Base-by-base conservation (phyloP, 805 yeast species). In the Candida boleticola region DNA sequence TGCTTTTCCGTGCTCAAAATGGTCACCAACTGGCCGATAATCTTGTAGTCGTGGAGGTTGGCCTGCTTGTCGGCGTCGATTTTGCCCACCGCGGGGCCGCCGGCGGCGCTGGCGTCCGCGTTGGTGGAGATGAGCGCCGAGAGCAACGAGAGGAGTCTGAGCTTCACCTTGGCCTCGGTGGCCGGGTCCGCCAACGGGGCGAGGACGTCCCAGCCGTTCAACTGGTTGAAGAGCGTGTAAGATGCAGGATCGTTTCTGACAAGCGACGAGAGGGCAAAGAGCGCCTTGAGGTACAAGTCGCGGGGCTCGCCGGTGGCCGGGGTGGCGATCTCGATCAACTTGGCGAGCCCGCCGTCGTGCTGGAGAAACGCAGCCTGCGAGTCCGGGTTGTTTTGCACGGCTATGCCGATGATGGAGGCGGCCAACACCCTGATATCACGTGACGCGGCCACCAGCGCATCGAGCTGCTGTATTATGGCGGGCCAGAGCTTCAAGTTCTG, bases 331-430 rank as follows among this genome's bases (percentile, higher is more conserved):
- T 58, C 43, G 9, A 83, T 60, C 41, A 84, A 63, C 40, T 60
- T 62, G 20, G 29, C 16, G 27, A 81, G 57, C 2, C 82, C 83
- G 20, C 63, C 57, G 0, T 66, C 68, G 45, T 81, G 70, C 44
- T 76, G 76, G 31, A 73, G 60, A 46, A 85, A 83, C 40, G 77
- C 85, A 42, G 73, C 70, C 63, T 89, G 98, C 3, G 89, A 70
- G 43, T 75, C 77, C 3, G 79, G 80, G 60, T 93, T 93, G 60
- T 93, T 93, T 63, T 93, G 99, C 3, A 86, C 95, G 0, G 98
- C 96, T 0, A 92, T 85, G 2, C 95, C 97, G 19, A 90, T 76
- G 31, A 85, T 77, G 29, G 93, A 82, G 45, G 86, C 80, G 0
- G 90, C 84, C 42, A 71, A 68, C 6, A 75, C 66, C 44, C 81